Evolutionary conservation across 371 early-diverging fungal genomes (phyloP).

Genomic region (Mortierella sp.): DNA sequence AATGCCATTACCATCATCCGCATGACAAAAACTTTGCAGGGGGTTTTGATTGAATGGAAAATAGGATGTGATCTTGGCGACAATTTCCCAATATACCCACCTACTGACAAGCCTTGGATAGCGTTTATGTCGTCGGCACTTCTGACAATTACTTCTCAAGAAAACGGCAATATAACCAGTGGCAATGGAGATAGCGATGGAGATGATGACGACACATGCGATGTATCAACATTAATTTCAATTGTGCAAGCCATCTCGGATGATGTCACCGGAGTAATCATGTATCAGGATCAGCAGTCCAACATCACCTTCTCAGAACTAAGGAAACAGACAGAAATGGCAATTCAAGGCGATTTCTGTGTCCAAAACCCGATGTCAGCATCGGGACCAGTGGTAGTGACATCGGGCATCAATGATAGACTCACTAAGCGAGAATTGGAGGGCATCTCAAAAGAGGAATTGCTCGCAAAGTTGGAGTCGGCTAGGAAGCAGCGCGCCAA

Average conservation of each 20-base stretch:
- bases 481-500: background rate
- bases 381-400: background rate
- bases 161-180: background rate
- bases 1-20: background rate
- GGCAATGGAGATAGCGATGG: background rate
- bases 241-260: constrained; percentile 45
- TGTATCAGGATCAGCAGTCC: constrained; percentile 31
- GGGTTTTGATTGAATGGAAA: constrained; percentile 44
- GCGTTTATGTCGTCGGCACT: constrained; percentile 44
- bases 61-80: constrained; percentile 39
- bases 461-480: constrained; percentile 9
- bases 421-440: constrained; percentile 12
- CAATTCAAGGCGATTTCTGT: constrained; percentile 18
- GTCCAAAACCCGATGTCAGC: background rate
- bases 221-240: constrained; percentile 22
- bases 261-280: constrained; percentile 32
- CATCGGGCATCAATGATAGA: background rate
- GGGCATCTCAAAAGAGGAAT: constrained; percentile 19
- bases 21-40: constrained; percentile 21
- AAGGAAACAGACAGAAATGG: constrained; percentile 27
- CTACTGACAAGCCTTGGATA: constrained; percentile 50
- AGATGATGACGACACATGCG: constrained; percentile 7
- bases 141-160: constrained; percentile 9
- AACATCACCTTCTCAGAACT: constrained; percentile 22
- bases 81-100: constrained; percentile 34